Evolutionary conservation across 768 basidiomycete genomes (phyloP), one percentile per base, ranked within the genome.

Genomic region (Xerocomellus intermedius): DNA sequence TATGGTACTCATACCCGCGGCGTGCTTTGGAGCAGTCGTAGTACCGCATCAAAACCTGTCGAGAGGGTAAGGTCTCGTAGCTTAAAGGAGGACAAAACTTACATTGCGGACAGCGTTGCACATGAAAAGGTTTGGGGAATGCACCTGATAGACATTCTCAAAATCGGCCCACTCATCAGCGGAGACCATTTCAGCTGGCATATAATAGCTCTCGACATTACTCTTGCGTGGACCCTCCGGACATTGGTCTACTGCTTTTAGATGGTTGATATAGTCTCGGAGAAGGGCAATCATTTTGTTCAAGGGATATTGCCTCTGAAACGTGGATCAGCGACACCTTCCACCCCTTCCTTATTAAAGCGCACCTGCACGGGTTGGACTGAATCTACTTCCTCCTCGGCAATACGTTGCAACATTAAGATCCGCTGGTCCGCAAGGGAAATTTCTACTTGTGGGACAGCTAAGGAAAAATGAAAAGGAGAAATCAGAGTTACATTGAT

Each of bases 111-210:
- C 83, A 24, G 82, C 79, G 64, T 84, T 85, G 62, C 86, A 87
- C 75, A 94, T 77, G 62, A 84, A 85, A 43, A 96, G 78, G 45
- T 83, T 87, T 1, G 94, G 94, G 57, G 83, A 88, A 70, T 97
- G 94, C 16, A 94, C 80, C 64, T 96, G 91, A 66, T 94, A 92
- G 24, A 94, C 92, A 63, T 95, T 90, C 65, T 90, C 87, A 71
- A 96, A 98, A 56, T 85, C 82, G 2, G 80, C 81, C 88, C 84
- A 87, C 63, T 91, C 89, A 22, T 82, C 76, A 26, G 84, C 76
- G 12, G 85, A 83, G 33, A 87, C 79, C 42, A 82, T 79, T 61
- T 87, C 85, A 13, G 84, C 77, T 30, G 87, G 85, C 71, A 89
- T 82, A 52, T 83, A 79, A 61, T 88, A 87, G 50, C 74, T 81